Base-by-base conservation (phyloP, 2,329 filamentous ascomycete genomes). In the Fusarium denticulatum region DNA sequence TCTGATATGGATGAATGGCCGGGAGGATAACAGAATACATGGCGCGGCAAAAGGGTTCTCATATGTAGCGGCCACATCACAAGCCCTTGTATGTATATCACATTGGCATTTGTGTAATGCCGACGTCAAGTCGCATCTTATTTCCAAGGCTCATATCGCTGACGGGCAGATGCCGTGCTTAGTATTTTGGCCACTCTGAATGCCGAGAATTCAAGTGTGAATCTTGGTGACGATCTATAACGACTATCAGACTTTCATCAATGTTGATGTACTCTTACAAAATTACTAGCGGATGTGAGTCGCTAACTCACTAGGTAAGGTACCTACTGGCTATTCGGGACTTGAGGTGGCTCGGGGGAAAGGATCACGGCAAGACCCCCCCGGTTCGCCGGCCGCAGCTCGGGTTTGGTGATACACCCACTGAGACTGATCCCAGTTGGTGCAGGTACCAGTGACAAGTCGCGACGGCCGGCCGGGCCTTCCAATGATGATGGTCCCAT, bases 351-450 rank as follows among this genome's bases (percentile, higher is more conserved):
- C 66, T 78, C 77, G 77, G 77, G 76, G 77, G 75, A 78, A 78
- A 77, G 77, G 77, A 78, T 77, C 76, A 76, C 71, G 70, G 71
- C 67, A 68, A 72, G 62, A 65, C 50, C 72, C 75, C 76, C 76
- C 76, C 76, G 76, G 76, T 78, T 78, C 76, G 64, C 76, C 76
- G 76, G 76, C 67, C 68, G 68, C 72, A 66, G 63, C 68, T 76
- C 59, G 75, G 67, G 50, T 69, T 53, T 64, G 50, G 49, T 63
- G 24, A 34, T 36, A 55, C 24, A 55, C 26, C 34, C 34, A 28
- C 50, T 28, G 32, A 39, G 24, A 55, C 36, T 55, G 50, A 42
- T 39, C 32, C 70, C 71, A 71, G 64, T 67, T 69, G 64, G 75
- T 77, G 71, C 76, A 76, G 72, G 75, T 77, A 75, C 73, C 49